A percentile compares a stretch with the other conserved stretches of the same genome.
Conservation (phyloP, 2,329 filamentous ascomycete species). For the Alternaria ventricosa region DNA sequence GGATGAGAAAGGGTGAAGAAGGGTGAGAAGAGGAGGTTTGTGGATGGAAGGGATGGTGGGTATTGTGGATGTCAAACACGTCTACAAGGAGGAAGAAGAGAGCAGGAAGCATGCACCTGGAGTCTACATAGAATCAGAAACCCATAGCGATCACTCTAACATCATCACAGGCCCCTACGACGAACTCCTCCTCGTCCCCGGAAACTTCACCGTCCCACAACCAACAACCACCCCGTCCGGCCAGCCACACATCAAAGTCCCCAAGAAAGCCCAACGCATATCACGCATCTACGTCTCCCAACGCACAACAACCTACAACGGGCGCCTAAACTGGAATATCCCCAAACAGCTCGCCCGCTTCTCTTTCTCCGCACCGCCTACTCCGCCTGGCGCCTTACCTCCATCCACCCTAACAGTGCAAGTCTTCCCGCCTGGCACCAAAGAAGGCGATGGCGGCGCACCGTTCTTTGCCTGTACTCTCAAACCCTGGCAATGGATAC, state of each 20-base stretch:
- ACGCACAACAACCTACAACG: conserved; percentile 42
- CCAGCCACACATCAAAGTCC: conserved; percentile 16
- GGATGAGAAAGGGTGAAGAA: too few species aligned
- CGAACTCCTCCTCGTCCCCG: conserved; percentile 42
- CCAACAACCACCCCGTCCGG: not conserved
- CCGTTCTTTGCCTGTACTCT: conserved; percentile 39
- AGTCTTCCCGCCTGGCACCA: conserved; percentile 32
- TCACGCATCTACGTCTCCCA: conserved; percentile 45
- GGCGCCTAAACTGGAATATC: conserved; percentile 45
- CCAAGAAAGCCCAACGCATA: conserved; percentile 38
- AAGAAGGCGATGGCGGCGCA: conserved; percentile 26
- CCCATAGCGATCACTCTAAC: not conserved
- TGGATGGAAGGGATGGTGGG: not conserved
- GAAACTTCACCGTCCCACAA: conserved; percentile 35
- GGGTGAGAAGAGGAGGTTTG: too few species aligned
- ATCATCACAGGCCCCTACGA: conserved; percentile 35
- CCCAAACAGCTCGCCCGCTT: conserved; percentile 46
- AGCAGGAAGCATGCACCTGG: not conserved
- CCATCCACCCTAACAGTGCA: conserved; percentile 30
- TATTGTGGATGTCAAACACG: not conserved
- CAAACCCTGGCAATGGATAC: conserved; percentile 36
- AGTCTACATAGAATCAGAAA: not conserved
- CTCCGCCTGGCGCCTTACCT: conserved; percentile 16
- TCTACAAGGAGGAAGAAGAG: not conserved
- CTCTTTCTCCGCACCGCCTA: conserved; percentile 35